A percentile compares a stretch with the other conserved stretches of the same genome.
These are phyloP conservation scores for Paecilomyces dactylethromorphus DNA, from an alignment of 2,329 filamentous ascomycete genomes.

Conservation along the genomic window DNA sequence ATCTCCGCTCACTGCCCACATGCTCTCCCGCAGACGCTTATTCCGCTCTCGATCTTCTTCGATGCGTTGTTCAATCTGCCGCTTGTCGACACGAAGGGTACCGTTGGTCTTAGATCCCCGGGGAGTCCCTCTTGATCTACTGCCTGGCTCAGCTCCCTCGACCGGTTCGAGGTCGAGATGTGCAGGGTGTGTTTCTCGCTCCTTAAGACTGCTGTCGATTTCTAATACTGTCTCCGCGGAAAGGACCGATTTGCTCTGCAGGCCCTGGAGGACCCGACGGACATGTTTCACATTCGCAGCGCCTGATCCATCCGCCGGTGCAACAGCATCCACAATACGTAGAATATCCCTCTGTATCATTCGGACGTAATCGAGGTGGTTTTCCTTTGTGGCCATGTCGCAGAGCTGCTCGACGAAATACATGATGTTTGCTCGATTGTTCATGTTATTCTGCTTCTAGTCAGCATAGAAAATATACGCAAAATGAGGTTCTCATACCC, in stretches of 20 bases:
- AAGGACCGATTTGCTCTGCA: constrained; percentile 66
- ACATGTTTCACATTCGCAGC: constrained; percentile 93
- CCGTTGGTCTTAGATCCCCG: constrained; percentile 28
- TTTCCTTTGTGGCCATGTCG: constrained; percentile 72
- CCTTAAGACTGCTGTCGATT: constrained; percentile 76
- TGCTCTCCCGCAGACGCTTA: constrained; percentile 82
- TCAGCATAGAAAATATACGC: constrained; percentile 3
- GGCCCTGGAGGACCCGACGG: constrained; percentile 66
- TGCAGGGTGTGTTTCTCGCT: constrained; percentile 61
- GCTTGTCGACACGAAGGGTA: constrained; percentile 61
- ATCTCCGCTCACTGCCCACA: constrained; percentile 75
- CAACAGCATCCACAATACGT: constrained; percentile 84
- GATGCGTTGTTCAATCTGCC: constrained; percentile 89
- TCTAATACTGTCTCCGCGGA: constrained; percentile 67
- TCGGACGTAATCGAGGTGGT: constrained; percentile 72
- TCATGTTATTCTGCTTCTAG: constrained; percentile 72
- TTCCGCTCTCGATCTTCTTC: constrained; percentile 95
- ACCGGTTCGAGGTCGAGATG: constrained; percentile 44
- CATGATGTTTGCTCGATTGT: constrained; percentile 96
- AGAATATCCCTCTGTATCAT: constrained; percentile 96
- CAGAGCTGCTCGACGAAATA: constrained; percentile 97
- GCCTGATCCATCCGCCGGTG: constrained; percentile 76
- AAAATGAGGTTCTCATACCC: constrained; percentile 42
- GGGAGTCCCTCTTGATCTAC: constrained; percentile 20
- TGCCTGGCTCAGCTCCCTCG: constrained; percentile 19